These are phyloP conservation scores for Termitomyces sp. DNA, from an alignment of 768 basidiomycete genomes.

Conservation along the genomic window DNA sequence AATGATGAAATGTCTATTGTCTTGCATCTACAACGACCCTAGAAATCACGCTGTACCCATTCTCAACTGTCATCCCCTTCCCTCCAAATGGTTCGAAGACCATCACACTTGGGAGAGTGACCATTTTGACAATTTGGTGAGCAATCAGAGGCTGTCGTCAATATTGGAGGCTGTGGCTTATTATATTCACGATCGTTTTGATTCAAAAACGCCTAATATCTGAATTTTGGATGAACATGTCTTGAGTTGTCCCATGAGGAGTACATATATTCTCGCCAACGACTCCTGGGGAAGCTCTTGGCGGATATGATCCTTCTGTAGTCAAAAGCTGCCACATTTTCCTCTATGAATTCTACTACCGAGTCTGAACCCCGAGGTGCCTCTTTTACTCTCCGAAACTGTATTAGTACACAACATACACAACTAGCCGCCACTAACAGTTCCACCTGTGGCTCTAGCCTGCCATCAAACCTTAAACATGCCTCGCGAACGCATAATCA, in stretches of 20 bases:
- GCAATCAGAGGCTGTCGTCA: conserved; percentile 11
- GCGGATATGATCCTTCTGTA: too few relatives aligned
- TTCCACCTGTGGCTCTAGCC: too few relatives aligned
- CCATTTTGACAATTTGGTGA: conserved; percentile 12
- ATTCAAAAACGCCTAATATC: not conserved
- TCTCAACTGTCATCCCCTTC: conserved; percentile 7
- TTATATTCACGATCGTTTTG: too few relatives aligned
- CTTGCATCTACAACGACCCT: conserved; percentile 4
- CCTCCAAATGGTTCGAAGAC: conserved; percentile 6
- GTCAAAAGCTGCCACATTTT: too few relatives aligned
- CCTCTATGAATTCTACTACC: too few relatives aligned
- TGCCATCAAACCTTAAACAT: too few relatives aligned
- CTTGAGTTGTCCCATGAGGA: not conserved
- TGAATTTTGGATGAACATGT: not conserved
- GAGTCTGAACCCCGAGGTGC: too few relatives aligned
- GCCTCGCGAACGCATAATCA: too few relatives aligned
- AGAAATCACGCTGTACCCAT: conserved; percentile 13
- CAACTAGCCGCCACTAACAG: too few relatives aligned
- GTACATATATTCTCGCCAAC: not conserved
- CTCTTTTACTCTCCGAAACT: too few relatives aligned
- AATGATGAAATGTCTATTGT: not conserved
- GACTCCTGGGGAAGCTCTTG: too few relatives aligned
- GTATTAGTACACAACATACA: too few relatives aligned
- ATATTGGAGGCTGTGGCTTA: conserved; percentile 6
- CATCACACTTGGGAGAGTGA: conserved; percentile 2